Percentiles rank a stretch among this genome's conserved stretches.
phyloP scores from a whole-genome alignment of 805 yeast species.

The Wickerhamomyces sydowiorum region DNA sequence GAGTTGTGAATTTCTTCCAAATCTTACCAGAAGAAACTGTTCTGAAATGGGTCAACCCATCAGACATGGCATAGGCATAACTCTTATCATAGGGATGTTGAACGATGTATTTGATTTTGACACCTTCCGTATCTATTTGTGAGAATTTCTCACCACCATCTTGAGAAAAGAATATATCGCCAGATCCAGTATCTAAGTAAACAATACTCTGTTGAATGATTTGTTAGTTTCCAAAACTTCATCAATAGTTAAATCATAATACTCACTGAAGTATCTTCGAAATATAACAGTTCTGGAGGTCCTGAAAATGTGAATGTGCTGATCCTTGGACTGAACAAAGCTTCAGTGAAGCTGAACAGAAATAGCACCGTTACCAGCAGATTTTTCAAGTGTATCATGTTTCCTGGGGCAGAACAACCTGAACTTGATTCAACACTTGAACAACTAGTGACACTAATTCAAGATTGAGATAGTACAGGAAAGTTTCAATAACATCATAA shows the following conservation, averaged over 20 bases:
- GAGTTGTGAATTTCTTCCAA: constrained; percentile 33
- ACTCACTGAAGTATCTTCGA: constrained; percentile 27
- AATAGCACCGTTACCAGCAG: constrained; percentile 5
- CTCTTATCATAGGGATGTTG: constrained; percentile 33
- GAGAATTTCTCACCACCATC: constrained; percentile 42
- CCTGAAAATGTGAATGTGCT: constrained; percentile 13
- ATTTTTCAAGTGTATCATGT: neutral
- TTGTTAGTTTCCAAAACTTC: constrained; percentile 12
- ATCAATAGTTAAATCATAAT: neutral
- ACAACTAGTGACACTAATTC: neutral
- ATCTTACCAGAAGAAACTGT: constrained; percentile 36
- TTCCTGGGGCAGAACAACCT: too few species aligned
- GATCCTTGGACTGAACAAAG: constrained; percentile 23
- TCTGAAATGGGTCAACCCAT: constrained; percentile 27
- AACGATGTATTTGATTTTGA: constrained; percentile 21
- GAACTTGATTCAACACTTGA: neutral
- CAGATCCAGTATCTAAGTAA: constrained; percentile 19
- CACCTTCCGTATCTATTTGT: constrained; percentile 34
- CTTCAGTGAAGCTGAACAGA: constrained; percentile 9
- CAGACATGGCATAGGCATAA: constrained; percentile 33
- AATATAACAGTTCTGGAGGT: constrained; percentile 25
- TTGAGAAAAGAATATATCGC: constrained; percentile 34
- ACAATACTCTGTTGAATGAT: constrained; percentile 5
- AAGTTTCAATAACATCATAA: too few species aligned
- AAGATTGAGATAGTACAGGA: too few species aligned